Evolutionary conservation across 139 green algal genomes (phyloP), one percentile per base, ranked within the genome.

Genomic region (Chlorella vulgaris): DNA sequence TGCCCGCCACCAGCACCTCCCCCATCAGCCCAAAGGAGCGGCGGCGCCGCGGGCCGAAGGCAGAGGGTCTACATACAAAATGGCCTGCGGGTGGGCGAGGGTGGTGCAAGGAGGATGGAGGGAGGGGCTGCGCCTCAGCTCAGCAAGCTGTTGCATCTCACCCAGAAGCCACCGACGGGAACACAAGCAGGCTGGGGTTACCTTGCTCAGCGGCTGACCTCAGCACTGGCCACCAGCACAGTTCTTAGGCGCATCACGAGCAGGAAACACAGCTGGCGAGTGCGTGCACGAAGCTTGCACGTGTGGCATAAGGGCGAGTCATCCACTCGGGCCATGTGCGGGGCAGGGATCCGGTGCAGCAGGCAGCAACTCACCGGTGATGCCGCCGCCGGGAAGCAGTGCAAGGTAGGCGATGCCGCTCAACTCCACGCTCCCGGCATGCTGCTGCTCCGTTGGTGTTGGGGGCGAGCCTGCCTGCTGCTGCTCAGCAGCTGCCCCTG

Each of bases 11-110:
- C 35, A 79, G 26, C 35, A 67, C 73, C 36, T 79, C 51, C 7
- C 22, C 73, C 73, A 79, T 79, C 24, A 79, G 35, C 5, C 73
- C 73, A 35, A 79, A 68, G 2, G 73, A 79, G 35, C 73, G 53
- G 13, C 73, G 38, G 26, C 73, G 24, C 55, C 55, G 5, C 21
- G 40, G 65, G 35, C 33, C 31, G 35, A 71, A 50, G 33, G 36
- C 38, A 8, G 73, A 79, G 36, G 73, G 73, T 5, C 24, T 2
- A 31, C 50, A 68, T 5, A 79, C 35, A 3, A 79, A 35, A 51
- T 79, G 73, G 73, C 73, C 73, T 79, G 73, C 5, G 6, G 4
- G 15, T 58, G 47, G 13, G 15, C 47, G 13, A 58, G 15, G 47
- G 47, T 43, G 31, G 10, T 43, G 33, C 63, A 43, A 4, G 35